Evolutionary conservation across 1,139 yeast species (phyloP).

Genomic region (Scheffersomyces insectosa): DNA sequence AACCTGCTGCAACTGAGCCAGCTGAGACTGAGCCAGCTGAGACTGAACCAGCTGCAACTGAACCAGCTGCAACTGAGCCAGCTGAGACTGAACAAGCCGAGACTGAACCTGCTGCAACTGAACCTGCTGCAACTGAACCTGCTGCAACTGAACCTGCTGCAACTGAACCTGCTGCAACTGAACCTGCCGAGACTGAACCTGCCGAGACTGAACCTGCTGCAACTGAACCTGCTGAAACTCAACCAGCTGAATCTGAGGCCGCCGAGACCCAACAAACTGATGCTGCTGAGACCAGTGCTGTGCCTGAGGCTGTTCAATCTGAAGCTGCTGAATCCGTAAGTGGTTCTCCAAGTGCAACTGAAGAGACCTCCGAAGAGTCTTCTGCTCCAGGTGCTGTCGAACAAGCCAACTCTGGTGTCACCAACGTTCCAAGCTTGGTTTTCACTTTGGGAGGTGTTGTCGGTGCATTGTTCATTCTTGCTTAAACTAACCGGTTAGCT

Average conservation of each 20-base stretch:
- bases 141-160: neutral
- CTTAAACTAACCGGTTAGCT: no score
- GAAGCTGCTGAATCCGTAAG: no score
- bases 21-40: neutral
- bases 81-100: neutral
- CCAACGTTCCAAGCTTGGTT: no score
- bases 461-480: no score
- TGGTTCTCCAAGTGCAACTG: no score
- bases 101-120: neutral
- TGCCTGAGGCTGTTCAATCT: no score
- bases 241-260: neutral
- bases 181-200: neutral
- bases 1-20: neutral
- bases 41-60: neutral
- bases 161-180: neutral
- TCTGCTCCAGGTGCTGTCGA: no score
- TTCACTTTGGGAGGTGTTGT: no score
- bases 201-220: neutral
- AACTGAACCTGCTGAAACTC: neutral
- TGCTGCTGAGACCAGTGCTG: neutral
- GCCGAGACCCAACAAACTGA: neutral
- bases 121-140: neutral
- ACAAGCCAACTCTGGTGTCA: no score
- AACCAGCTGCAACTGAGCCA: neutral
- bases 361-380: no score